Percentiles rank a stretch among this genome's conserved stretches.
Conservation (phyloP, 805 yeast species). For the Kregervanrija pseudodelftensis region DNA sequence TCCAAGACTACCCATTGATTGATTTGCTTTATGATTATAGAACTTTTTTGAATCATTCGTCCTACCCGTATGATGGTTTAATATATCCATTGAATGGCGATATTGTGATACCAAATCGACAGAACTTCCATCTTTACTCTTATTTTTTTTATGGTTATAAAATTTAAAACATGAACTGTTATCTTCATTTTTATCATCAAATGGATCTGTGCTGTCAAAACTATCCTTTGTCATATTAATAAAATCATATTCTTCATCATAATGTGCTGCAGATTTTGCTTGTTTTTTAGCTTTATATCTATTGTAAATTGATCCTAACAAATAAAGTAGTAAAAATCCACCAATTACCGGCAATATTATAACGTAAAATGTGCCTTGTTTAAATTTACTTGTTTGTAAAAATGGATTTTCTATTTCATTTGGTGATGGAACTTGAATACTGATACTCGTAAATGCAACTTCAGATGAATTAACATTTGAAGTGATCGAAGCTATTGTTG, state of each 20-base stretch:
- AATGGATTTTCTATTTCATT: conserved; percentile 16
- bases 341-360: conserved; percentile 23
- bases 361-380: conserved; percentile 23
- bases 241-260: conserved; percentile 12
- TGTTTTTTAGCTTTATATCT: conserved; percentile 18
- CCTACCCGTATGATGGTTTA: conserved; percentile 1
- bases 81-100: conserved; percentile 6
- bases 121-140: conserved; percentile 1
- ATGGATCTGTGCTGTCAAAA: conserved; percentile 1
- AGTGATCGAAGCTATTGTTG: neutral
- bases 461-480: no score
- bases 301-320: conserved; percentile 14
- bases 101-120: conserved; percentile 7
- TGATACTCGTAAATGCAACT: no score
- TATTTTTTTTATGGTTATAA: neutral
- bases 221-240: neutral
- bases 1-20: conserved; percentile 2
- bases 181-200: conserved; percentile 1
- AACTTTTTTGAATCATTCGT: neutral
- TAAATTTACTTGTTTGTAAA: conserved; percentile 11
- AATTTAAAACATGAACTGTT: neutral
- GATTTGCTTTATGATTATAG: neutral
- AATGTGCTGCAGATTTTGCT: conserved; percentile 13
- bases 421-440: conserved; percentile 4
- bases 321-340: conserved; percentile 16